A percentile compares a stretch with the other conserved stretches of the same genome.
Evolutionary conservation across 2,329 filamentous ascomycete species (phyloP).

Genomic region (Xylaria sp.): DNA sequence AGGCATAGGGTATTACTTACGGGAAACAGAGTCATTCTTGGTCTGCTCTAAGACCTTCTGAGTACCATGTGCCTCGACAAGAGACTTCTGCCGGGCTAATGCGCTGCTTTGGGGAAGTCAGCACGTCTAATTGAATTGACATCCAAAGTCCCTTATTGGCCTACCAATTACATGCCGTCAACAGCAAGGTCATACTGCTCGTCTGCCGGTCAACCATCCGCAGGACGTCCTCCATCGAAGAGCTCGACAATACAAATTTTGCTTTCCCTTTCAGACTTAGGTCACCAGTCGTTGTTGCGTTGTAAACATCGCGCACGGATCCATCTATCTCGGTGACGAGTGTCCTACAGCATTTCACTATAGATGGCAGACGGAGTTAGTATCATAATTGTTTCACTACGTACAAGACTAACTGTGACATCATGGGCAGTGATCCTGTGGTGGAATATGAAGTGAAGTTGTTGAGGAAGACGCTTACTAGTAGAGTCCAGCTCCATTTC

Average conservation of each 20-base stretch:
- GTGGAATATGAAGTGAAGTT: too few relatives aligned
- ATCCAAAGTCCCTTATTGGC: neutral
- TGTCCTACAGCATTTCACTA: neutral
- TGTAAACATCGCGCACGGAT: neutral
- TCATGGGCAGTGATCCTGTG: too few relatives aligned
- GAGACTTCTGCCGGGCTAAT: neutral
- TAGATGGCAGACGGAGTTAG: neutral
- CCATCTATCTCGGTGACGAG: neutral
- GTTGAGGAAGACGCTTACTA: too few relatives aligned
- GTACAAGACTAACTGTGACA: too few relatives aligned
- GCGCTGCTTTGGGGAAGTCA: neutral
- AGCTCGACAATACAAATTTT: neutral
- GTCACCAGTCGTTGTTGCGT: neutral
- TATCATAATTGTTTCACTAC: too few relatives aligned
- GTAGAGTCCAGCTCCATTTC: neutral
- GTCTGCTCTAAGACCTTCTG: neutral
- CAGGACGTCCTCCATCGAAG: slow-evolving; percentile 4
- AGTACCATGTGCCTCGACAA: neutral
- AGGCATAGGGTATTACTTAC: neutral
- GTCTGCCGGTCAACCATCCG: slow-evolving; percentile 9
- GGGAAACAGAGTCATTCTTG: neutral
- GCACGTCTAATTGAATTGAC: neutral
- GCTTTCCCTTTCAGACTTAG: neutral
- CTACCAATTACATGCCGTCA: slow-evolving; percentile 9
- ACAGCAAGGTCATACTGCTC: slow-evolving; percentile 8